Percentiles rank a stretch among this genome's conserved stretches.
These are phyloP conservation scores for Fusarium torreyae DNA, from an alignment of 2,329 filamentous ascomycete genomes.

Conservation along the genomic window DNA sequence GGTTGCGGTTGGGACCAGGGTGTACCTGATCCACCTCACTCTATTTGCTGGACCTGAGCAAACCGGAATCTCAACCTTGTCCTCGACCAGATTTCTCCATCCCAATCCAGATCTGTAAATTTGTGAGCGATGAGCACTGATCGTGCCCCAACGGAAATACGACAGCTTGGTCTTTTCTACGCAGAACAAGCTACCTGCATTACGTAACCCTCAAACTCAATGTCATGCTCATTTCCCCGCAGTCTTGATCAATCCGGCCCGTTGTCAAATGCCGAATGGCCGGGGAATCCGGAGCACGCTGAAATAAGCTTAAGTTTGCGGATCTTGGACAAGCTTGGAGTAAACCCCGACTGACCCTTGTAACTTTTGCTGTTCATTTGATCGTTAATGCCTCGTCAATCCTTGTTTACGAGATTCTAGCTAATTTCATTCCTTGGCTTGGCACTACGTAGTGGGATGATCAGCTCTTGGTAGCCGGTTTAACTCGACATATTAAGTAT, in stretches of 20 bases:
- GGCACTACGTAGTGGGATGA: background rate
- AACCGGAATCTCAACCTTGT: background rate
- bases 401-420: conserved; percentile 1
- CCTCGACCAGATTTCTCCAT: background rate
- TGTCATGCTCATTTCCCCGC: conserved; percentile 5
- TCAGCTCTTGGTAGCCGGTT: background rate
- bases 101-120: too few relatives aligned
- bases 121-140: too few relatives aligned
- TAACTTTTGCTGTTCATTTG: background rate
- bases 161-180: too few relatives aligned
- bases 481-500: conserved; percentile 31
- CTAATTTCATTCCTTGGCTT: background rate
- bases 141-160: too few relatives aligned
- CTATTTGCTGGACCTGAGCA: background rate
- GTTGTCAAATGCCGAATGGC: conserved; percentile 3
- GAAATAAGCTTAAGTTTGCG: conserved; percentile 19
- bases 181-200: too few relatives aligned
- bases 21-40: background rate
- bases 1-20: background rate
- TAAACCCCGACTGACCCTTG: conserved; percentile 16
- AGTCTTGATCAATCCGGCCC: background rate
- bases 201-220: conserved; percentile 13
- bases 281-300: conserved; percentile 6
- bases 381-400: conserved; percentile 27
- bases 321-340: conserved; percentile 25